Percentiles rank a stretch among this genome's conserved stretches.
These are phyloP conservation scores for Epithemia pelagica DNA, from an alignment of 108 stramenopile species.

Conservation along the genomic window DNA sequence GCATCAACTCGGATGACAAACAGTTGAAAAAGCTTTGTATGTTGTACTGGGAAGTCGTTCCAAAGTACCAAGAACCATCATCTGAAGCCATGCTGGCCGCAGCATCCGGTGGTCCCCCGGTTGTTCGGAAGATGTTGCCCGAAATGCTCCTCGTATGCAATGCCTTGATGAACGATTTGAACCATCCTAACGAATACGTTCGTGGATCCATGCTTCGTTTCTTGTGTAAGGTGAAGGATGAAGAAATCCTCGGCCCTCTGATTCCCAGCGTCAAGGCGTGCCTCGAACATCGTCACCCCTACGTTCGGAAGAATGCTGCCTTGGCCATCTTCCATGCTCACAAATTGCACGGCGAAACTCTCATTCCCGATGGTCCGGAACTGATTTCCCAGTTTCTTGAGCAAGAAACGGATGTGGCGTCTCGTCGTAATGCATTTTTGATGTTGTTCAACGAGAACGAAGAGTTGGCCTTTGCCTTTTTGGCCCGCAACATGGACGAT, in stretches of 20 bases:
- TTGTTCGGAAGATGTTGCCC: conserved; percentile 88
- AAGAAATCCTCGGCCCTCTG: conserved; percentile 95
- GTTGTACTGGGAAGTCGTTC: conserved; percentile 99
- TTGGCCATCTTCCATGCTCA: conserved; percentile 92
- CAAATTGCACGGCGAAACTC: conserved; percentile 78
- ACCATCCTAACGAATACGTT: conserved; percentile 98
- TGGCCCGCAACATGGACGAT: conserved; percentile 91
- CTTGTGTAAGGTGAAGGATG: conserved; percentile 96
- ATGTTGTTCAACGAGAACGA: conserved; percentile 98
- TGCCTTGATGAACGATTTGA: conserved; percentile 97
- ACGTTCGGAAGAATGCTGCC: conserved; percentile 98
- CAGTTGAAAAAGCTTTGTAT: conserved; percentile 97
- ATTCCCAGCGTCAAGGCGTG: conserved; percentile 91
- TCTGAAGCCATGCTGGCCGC: conserved; percentile 65
- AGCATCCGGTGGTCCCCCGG: conserved; percentile 58
- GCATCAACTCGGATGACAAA: conserved; percentile 97
- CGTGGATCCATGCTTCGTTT: conserved; percentile 98
- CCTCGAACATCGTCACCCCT: conserved; percentile 94
- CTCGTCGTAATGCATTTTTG: conserved; percentile 97
- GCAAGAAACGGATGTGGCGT: conserved; percentile 85
- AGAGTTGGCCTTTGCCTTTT: conserved; percentile 92
- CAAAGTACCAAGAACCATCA: conserved; percentile 87
- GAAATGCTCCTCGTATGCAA: conserved; percentile 99
- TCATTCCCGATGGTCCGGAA: conserved; percentile 97
- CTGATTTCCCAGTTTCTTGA: conserved; percentile 85